phyloP scores from a whole-genome alignment of 2,329 filamentous ascomycete species.

The Microdochium trichocladiopsis region DNA sequence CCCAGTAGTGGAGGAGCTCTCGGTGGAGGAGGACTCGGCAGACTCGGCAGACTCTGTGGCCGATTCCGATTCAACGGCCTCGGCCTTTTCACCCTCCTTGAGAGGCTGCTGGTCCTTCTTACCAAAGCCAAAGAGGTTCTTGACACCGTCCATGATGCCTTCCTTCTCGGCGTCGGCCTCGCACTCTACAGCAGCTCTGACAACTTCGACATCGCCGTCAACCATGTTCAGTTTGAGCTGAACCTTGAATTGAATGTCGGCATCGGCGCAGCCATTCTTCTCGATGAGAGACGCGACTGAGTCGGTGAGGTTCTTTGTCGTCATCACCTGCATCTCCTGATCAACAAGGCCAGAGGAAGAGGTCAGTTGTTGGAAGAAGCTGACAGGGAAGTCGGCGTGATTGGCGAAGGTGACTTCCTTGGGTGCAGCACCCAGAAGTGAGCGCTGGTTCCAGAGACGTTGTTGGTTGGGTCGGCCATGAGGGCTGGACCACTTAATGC shows the following conservation, averaged over 20 bases:
- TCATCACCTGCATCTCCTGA: slow-evolving; percentile 56
- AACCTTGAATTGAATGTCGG: slow-evolving; percentile 75
- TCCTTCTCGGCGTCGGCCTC: slow-evolving; percentile 74
- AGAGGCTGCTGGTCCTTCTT: slow-evolving; percentile 78
- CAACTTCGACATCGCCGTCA: slow-evolving; percentile 74
- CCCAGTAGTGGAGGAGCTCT: slow-evolving; percentile 23
- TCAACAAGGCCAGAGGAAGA: slow-evolving; percentile 39
- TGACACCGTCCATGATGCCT: slow-evolving; percentile 85
- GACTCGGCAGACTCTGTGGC: slow-evolving; percentile 36
- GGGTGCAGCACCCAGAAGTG: slow-evolving; percentile 63
- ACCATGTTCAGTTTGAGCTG: slow-evolving; percentile 63
- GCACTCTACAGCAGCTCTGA: slow-evolving; percentile 74
- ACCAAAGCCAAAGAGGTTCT: slow-evolving; percentile 92
- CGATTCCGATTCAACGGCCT: slow-evolving; percentile 29
- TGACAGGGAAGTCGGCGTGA: slow-evolving; percentile 71
- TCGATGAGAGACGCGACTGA: slow-evolving; percentile 73
- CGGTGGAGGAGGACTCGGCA: slow-evolving; percentile 32
- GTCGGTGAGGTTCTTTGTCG: slow-evolving; percentile 79
- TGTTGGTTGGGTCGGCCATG: slow-evolving; percentile 69
- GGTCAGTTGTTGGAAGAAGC: slow-evolving; percentile 68
- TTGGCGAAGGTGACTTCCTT: slow-evolving; percentile 85
- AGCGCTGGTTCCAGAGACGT: slow-evolving; percentile 74
- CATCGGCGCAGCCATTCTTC: slow-evolving; percentile 68
- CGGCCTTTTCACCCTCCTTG: slow-evolving; percentile 49
- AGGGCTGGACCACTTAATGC: slow-evolving; percentile 65